Evolutionary conservation across 2,329 filamentous ascomycete genomes (phyloP).

Genomic region (Curvularia eragrostidis): DNA sequence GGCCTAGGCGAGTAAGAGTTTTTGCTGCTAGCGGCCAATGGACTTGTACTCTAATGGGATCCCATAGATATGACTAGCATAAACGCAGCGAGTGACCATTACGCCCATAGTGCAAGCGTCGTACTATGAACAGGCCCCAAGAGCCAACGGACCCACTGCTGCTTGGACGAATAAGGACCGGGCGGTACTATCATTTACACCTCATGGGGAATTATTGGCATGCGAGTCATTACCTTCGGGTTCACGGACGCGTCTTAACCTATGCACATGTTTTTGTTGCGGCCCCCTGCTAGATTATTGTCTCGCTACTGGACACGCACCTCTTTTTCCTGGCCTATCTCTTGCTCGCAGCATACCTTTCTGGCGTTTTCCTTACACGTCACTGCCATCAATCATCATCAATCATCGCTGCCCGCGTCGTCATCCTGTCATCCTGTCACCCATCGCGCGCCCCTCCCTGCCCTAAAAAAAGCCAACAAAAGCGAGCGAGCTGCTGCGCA

Average conservation of each 20-base stretch:
- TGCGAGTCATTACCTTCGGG: conserved; percentile 36
- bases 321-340: conserved; percentile 23
- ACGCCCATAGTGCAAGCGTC: conserved; percentile 27
- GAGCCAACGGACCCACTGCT: conserved; percentile 28
- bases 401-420: background rate
- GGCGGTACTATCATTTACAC: conserved; percentile 38
- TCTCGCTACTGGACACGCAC: conserved; percentile 23
- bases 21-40: conserved; percentile 23
- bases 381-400: conserved; percentile 21
- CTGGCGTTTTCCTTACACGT: conserved; percentile 26
- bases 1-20: conserved; percentile 27
- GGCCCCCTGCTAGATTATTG: conserved; percentile 23
- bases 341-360: conserved; percentile 23
- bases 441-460: background rate
- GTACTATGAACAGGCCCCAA: conserved; percentile 35
- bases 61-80: conserved; percentile 27
- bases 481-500: conserved; percentile 2
- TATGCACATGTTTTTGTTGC: conserved; percentile 24
- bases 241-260: conserved; percentile 32
- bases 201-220: conserved; percentile 30
- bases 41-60: conserved; percentile 18
- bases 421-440: background rate
- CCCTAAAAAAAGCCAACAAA: background rate
- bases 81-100: conserved; percentile 29
- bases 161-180: conserved; percentile 32